Base-by-base conservation (phyloP, 768 basidiomycete genomes). In the Boletus speciosus region DNA sequence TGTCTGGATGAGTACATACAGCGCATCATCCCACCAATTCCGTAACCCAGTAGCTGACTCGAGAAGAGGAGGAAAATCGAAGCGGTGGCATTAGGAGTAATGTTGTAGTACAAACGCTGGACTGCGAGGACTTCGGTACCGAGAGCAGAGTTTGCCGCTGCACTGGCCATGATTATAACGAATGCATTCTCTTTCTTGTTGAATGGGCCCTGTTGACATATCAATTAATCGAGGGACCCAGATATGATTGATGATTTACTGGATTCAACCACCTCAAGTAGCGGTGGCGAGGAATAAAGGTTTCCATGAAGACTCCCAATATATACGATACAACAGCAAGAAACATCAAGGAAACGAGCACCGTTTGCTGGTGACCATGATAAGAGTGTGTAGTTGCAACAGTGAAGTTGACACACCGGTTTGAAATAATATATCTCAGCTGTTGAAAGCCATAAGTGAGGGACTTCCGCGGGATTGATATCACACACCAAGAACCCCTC, bases 351-450 rank as follows among this genome's bases (percentile, higher is more conserved):
- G 80, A 82, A 3, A 83, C 78, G 7, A 70, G 31, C 21, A 82
- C 73, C 0, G 79, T 81, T 80, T 81, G 80, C 80, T 81, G 42
- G 8, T 19, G 36, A 51, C 23, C 5, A 38, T 23, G 21, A 31
- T 49, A 0, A 51, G 16, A 16, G 41, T 14, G 46, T 69, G 29
- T 9, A 27, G 27, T 38, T 9, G 12, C 43, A 37, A 37, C 9
- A 37, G 12, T 9, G 9, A n/a, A 42, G 6, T 11, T 23, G 14
- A 47, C 62, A 46, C 56, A 79, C 81, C 8, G 80, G 80, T 64
- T 83, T 82, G 68, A 81, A 83, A 60, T 83, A 83, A 61, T 82
- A 82, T 38, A 82, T 82, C 56, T 83, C 75, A n/a, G 80, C 80
- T 80, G 52, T 38, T 47, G 44, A 34, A 37, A 32, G 34, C 42